A percentile compares a stretch with the other conserved stretches of the same genome.
These are phyloP conservation scores for Chamaecrista fasciculata DNA, from an alignment of 306 rosid species.

Conservation along the genomic window DNA sequence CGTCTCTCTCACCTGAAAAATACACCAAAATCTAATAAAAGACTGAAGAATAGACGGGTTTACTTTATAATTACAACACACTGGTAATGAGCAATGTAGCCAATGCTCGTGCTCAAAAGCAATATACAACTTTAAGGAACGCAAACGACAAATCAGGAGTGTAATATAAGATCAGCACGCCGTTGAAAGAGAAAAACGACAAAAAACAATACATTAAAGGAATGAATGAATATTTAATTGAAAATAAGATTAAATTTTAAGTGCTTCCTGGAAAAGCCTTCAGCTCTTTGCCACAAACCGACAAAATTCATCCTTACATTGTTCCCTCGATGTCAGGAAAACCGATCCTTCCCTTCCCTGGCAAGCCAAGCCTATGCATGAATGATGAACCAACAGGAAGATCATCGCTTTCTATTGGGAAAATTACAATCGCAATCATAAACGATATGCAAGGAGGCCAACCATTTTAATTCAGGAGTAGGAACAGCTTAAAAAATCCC, in stretches of 20 bases:
- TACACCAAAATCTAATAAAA: conserved; percentile 29
- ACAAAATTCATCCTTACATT: not conserved
- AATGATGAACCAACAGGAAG: conserved; percentile 30
- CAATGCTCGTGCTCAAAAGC: conserved; percentile 21
- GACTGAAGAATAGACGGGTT: conserved; percentile 5
- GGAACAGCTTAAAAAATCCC: not conserved
- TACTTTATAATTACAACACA: not conserved
- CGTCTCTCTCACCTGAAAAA: conserved; percentile 49
- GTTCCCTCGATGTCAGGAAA: conserved; percentile 17
- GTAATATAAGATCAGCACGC: conserved; percentile 1
- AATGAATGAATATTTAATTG: not conserved
- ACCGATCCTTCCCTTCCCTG: conserved; percentile 28
- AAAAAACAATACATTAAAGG: not conserved
- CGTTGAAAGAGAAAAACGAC: not conserved
- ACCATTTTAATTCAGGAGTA: not conserved
- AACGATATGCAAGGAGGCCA: conserved; percentile 20
- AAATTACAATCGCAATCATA: conserved; percentile 25
- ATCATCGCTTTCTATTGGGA: conserved; percentile 20
- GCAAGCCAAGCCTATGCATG: conserved; percentile 25
- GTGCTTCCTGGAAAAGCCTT: conserved; percentile 5
- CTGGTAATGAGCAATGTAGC: conserved; percentile 17
- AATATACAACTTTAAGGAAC: conserved; percentile 1
- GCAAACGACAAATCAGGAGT: conserved; percentile 6
- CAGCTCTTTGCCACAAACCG: not conserved
- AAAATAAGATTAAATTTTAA: not conserved